phyloP scores from a whole-genome alignment of 2,329 filamentous ascomycete species.

The Penicillium sp. region DNA sequence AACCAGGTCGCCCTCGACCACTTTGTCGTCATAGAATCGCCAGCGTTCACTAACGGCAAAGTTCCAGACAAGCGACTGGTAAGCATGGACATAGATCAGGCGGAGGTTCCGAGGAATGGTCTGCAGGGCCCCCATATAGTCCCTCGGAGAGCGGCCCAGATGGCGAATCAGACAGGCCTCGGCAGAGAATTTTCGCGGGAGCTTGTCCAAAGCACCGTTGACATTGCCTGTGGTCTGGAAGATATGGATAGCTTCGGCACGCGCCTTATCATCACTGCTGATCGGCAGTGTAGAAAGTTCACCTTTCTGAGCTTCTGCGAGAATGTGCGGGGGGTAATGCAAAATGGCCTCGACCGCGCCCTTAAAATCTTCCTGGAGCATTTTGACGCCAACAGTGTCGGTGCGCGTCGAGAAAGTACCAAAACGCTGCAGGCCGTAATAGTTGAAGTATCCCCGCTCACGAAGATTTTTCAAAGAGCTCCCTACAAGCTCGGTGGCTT shows the following conservation, averaged over 20 bases:
- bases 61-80: conserved; percentile 95
- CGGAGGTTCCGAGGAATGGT: conserved; percentile 77
- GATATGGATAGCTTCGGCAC: conserved; percentile 72
- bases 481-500: conserved; percentile 48
- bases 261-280: conserved; percentile 71
- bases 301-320: conserved; percentile 55
- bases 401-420: conserved; percentile 84
- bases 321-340: conserved; percentile 63
- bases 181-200: conserved; percentile 79
- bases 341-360: conserved; percentile 76
- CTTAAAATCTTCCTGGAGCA: conserved; percentile 77
- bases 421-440: conserved; percentile 96
- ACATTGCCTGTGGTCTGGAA: conserved; percentile 64
- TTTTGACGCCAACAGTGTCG: conserved; percentile 77
- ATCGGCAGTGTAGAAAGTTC: conserved; percentile 47
- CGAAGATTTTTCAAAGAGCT: conserved; percentile 65
- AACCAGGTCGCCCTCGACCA: conserved; percentile 83
- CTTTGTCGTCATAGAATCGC: conserved; percentile 67
- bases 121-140: conserved; percentile 78
- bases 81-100: conserved; percentile 95
- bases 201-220: conserved; percentile 59
- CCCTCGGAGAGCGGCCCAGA: conserved; percentile 57
- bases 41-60: conserved; percentile 76
- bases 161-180: conserved; percentile 77
- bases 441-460: conserved; percentile 86